These are phyloP conservation scores for Kandelia obovata DNA, from an alignment of 345 rosid species.

Conservation along the genomic window DNA sequence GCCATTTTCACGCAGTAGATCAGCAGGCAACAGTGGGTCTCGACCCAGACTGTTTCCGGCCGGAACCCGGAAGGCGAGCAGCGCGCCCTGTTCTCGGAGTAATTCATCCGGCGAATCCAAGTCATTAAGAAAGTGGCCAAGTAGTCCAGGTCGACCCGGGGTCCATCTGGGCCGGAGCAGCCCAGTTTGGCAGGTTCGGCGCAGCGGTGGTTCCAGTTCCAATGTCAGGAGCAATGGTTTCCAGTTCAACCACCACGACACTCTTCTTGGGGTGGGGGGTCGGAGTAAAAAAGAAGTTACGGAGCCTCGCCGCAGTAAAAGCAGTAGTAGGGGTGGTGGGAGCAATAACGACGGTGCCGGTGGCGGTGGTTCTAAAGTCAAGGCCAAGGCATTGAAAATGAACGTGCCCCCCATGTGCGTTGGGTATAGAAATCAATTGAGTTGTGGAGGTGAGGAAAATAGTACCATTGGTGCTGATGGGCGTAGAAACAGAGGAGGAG, in stretches of 20 bases:
- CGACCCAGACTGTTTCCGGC: constrained; percentile 49
- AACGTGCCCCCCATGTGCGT: constrained; percentile 52
- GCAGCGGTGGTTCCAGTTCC: constrained; percentile 15
- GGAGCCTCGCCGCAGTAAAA: constrained; percentile 29
- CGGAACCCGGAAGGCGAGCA: constrained; percentile 56
- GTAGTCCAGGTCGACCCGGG: constrained; percentile 63
- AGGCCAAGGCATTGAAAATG: constrained; percentile 38
- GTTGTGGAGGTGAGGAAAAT: constrained; percentile 53
- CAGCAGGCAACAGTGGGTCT: constrained; percentile 55
- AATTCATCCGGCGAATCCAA: constrained; percentile 64
- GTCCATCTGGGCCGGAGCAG: constrained; percentile 70
- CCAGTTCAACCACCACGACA: no score
- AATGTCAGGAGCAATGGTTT: no score
- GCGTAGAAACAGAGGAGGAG: no score
- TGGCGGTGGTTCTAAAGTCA: constrained; percentile 10
- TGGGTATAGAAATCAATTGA: constrained; percentile 62
- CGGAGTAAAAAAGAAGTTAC: constrained; percentile 17
- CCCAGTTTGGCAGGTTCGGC: constrained; percentile 75
- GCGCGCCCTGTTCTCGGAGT: constrained; percentile 82
- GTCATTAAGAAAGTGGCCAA: constrained; percentile 58
- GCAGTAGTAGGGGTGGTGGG: not conserved
- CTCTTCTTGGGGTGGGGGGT: no score
- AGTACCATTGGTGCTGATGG: not conserved
- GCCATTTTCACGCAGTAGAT: constrained; percentile 86
- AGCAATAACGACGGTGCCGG: not conserved